These are phyloP conservation scores for Megacollybia marginata DNA, from an alignment of 768 basidiomycete genomes.

Conservation along the genomic window DNA sequence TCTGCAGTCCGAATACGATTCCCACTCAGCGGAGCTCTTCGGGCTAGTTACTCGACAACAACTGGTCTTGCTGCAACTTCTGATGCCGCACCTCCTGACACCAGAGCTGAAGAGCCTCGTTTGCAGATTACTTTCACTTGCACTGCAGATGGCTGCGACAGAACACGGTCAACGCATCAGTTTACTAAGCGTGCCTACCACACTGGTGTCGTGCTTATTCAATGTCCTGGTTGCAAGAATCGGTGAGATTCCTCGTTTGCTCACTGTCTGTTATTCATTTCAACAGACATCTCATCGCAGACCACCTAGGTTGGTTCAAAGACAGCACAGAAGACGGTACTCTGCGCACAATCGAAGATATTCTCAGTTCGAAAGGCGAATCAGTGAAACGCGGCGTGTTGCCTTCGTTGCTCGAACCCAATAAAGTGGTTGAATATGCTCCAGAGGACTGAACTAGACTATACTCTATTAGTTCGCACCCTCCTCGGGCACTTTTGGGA, in stretches of 20 bases:
- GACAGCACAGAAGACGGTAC: slow-evolving; percentile 69
- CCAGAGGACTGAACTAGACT: slow-evolving; percentile 1
- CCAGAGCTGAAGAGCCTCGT: slow-evolving; percentile 39
- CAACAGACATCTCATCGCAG: slow-evolving; percentile 75
- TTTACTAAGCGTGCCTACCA: slow-evolving; percentile 84
- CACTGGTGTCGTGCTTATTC: slow-evolving; percentile 81
- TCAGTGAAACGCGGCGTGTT: slow-evolving; percentile 46
- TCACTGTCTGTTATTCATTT: no score
- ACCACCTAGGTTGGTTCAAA: slow-evolving; percentile 90
- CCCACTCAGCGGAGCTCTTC: slow-evolving; percentile 1
- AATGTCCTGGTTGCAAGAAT: slow-evolving; percentile 88
- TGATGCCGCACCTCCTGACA: slow-evolving; percentile 5
- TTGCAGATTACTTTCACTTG: slow-evolving; percentile 83
- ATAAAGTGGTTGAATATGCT: slow-evolving; percentile 49
- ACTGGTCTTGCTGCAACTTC: slow-evolving; percentile 6
- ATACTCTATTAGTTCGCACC: slow-evolving; percentile 1
- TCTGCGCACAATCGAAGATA: slow-evolving; percentile 74
- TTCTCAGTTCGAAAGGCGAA: slow-evolving; percentile 76
- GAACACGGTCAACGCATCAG: slow-evolving; percentile 76
- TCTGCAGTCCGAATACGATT: slow-evolving; percentile 24
- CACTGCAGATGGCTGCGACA: slow-evolving; percentile 62
- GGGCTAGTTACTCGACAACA: slow-evolving; percentile 5
- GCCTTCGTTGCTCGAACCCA: slow-evolving; percentile 20
- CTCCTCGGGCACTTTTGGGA: slow-evolving; percentile 39
- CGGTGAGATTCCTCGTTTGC: slow-evolving; percentile 39